Base-by-base conservation (phyloP, 495 filamentous ascomycete genomes). In the Cenococcum geophilum region DNA sequence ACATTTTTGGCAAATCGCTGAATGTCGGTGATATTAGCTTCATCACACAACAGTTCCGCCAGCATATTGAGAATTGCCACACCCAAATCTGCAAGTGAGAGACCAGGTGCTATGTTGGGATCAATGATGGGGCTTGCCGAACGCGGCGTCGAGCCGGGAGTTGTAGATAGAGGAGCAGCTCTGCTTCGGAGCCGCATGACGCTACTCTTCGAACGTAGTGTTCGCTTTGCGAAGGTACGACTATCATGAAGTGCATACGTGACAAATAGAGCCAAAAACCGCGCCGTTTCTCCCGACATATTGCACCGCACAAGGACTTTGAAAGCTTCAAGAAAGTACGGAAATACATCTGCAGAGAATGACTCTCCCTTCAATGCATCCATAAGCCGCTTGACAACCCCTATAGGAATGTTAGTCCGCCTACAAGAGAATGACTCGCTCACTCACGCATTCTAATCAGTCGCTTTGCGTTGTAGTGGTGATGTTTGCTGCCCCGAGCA, bases 1-100 rank as follows among this genome's bases (percentile, higher is more conserved):
- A 97, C 92, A 1, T 91, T 93, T 75, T 86, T 89, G 16, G 92
- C 90, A 76, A 98, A 98, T 67, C 89, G 92, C 68, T 83, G 83
- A 55, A 96, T 84, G 37, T 86, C 85, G 14, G 76, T 72, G 12
- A 70, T 68, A 61, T 86, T 88, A 42, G 78, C 77, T 64, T 83
- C 82, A 55, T 88, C 83, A 66, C 89, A 95, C n/a, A 97, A 77
- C 1, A 95, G 73, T 35, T 87, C 77, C n/a, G 87, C 77, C 67
- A 95, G 95, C 76, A 97, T 82, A 62, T 86, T 84, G 43, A 98
- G 75, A 57, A 97, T 81, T 61, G 82, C 83, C 40, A 85, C 77
- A 9, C 89, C 91, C 48, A 96, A 74, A 54, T 91, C 79, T 20
- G 62, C 34, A 40, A 70, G 69, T 12, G 72, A 57, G 6, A 75